Evolutionary conservation across 441 rosid species (phyloP), one percentile per base, ranked within the genome.

Genomic region (Theobroma grandiflorum): DNA sequence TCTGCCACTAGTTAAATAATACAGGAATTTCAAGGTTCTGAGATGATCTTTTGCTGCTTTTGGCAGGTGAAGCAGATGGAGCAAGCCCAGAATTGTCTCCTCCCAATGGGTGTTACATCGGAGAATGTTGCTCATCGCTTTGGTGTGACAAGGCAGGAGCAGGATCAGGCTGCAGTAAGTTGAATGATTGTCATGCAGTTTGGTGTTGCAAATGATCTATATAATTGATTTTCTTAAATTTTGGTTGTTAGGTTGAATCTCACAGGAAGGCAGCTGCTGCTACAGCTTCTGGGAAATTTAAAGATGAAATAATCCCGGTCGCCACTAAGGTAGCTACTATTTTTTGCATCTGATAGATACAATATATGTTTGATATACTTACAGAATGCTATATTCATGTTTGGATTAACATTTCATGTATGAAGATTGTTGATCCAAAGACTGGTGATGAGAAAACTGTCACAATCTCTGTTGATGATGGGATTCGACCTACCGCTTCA

Each of bases 221-320:
- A 16, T 71, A 14, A 76, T 71, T 74, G 49, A 79, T 79, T 47
- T 79, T 53, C 11, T 50, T 40, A n/a, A 76, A 9, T 77, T 80
- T 70, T 53, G 89, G 37, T 80, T 82, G 31, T 16, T 82, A 97
- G 99, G 98, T 95, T 81, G 96, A 92, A 35, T 97, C 99, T 77
- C 99, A 97, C 86, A 91, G 91, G 87, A 93, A 95, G 88, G 99
- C 99, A 59, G 97, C 98, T 72, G 95, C 98, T 58, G 99, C 99
- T 55, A 92, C 96, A 12, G 92, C 91, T 80, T 50, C 92, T 79
- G 99, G 99, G 59, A 95, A 89, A 86, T 97, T 97, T 82, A 92
- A 86, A 89, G 97, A 93, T 72, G 99, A 97, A 81, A 95, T 97
- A 2, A 86, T 97, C 79, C 97, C 99, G 42, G 98, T 97, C 57